Conservation (phyloP, 805 yeast species). For the Candida loeiensis region DNA sequence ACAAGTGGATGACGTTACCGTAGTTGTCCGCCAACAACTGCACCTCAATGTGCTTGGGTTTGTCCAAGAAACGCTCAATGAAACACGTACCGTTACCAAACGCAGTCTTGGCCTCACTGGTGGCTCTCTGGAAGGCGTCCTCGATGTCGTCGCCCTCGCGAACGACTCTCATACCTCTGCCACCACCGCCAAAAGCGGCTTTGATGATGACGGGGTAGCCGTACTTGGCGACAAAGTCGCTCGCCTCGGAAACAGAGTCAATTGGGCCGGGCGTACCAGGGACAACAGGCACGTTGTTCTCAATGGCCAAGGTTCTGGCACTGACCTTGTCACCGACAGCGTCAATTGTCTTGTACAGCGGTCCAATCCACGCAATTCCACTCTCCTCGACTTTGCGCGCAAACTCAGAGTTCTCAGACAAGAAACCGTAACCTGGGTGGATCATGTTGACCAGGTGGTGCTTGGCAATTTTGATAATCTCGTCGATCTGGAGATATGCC, state of each 20-base stretch:
- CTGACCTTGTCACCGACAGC: slow-evolving; percentile 95
- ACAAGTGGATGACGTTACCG: slow-evolving; percentile 93
- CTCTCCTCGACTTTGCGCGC: slow-evolving; percentile 87
- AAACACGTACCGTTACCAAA: slow-evolving; percentile 98
- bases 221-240: slow-evolving; percentile 70
- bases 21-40: slow-evolving; percentile 90
- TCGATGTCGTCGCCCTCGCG: slow-evolving; percentile 90
- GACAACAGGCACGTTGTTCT: slow-evolving; percentile 83
- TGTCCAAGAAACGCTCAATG: slow-evolving; percentile 91
- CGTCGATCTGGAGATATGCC: slow-evolving; percentile 94
- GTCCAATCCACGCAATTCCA: slow-evolving; percentile 97
- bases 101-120: slow-evolving; percentile 91
- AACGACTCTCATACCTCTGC: slow-evolving; percentile 99
- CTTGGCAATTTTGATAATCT: slow-evolving; percentile 78
- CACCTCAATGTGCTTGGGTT: slow-evolving; percentile 97
- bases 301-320: slow-evolving; percentile 83
- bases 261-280: slow-evolving; percentile 99
- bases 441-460: slow-evolving; percentile 36
- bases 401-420: slow-evolving; percentile 88
- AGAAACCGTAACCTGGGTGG: slow-evolving; percentile 53
- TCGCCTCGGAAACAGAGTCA: slow-evolving; percentile 72
- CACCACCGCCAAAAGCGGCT: slow-evolving; percentile 99
- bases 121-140: slow-evolving; percentile 92
- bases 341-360: slow-evolving; percentile 81
- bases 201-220: slow-evolving; percentile 97